phyloP scores from a whole-genome alignment of 2,329 filamentous ascomycete species.

The Phaeosphaeriaceae sp. region DNA sequence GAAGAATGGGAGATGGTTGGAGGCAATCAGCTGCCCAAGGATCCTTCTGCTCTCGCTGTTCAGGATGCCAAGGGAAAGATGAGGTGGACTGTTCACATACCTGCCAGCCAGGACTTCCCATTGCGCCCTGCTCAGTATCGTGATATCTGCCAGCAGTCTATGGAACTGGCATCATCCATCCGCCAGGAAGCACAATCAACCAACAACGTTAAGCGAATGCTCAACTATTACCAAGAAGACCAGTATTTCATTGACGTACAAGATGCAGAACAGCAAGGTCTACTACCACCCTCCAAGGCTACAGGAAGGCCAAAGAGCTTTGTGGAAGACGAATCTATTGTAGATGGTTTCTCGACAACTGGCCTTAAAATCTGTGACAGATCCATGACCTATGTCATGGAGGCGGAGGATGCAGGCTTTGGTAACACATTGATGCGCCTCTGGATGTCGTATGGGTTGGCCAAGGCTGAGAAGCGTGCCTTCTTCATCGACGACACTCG shows the following conservation, averaged over 20 bases:
- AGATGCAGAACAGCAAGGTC: conserved; percentile 70
- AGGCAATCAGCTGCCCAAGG: conserved; percentile 70
- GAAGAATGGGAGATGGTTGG: conserved; percentile 71
- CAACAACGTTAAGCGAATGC: conserved; percentile 41
- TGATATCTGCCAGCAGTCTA: conserved; percentile 72
- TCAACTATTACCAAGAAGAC: conserved; percentile 68
- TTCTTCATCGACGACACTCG: conserved; percentile 87
- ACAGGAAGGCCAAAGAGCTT: conserved; percentile 46
- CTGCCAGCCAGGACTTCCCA: conserved; percentile 70
- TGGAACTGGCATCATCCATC: conserved; percentile 66
- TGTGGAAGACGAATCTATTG: conserved; percentile 47
- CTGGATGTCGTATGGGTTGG: conserved; percentile 85
- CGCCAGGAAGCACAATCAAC: conserved; percentile 40
- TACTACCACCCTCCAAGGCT: conserved; percentile 60
- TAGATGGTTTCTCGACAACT: conserved; percentile 32
- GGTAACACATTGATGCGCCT: conserved; percentile 78
- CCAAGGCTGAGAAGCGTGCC: conserved; percentile 72
- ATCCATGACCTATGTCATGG: conserved; percentile 80
- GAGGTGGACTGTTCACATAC: conserved; percentile 85
- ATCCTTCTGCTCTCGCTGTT: conserved; percentile 75
- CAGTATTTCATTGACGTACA: conserved; percentile 75
- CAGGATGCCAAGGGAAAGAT: conserved; percentile 68
- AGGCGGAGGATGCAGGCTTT: conserved; percentile 76
- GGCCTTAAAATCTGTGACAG: conserved; percentile 67
- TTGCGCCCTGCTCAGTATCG: conserved; percentile 70